These are phyloP conservation scores for Vinca minor DNA, from an alignment of 257 asterid species.

Conservation along the genomic window DNA sequence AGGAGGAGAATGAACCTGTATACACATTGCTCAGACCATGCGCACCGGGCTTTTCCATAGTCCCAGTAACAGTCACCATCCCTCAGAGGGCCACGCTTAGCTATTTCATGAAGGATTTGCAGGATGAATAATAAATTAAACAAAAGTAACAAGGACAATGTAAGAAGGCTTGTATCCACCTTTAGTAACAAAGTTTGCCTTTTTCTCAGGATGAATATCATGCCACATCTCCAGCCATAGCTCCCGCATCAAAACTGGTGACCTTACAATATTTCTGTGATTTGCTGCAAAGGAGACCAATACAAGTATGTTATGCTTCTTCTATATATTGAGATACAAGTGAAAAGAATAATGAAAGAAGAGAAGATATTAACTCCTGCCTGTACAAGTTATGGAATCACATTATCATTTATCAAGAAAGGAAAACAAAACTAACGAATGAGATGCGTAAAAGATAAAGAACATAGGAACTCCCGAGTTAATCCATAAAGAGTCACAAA, in stretches of 20 bases:
- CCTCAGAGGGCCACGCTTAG: conserved; percentile 90
- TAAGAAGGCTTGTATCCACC: conserved; percentile 29
- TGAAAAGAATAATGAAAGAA: too few relatives aligned
- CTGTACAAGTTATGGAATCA: background rate
- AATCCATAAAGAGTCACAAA: conserved; percentile 1
- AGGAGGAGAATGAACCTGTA: conserved; percentile 50
- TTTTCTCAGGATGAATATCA: conserved; percentile 84
- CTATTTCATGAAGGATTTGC: conserved; percentile 28
- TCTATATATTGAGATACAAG: background rate
- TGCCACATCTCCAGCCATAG: conserved; percentile 99
- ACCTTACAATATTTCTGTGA: conserved; percentile 91
- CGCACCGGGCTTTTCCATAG: conserved; percentile 96
- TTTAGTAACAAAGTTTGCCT: conserved; percentile 72
- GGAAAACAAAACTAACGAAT: background rate
- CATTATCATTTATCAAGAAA: background rate
- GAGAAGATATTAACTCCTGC: background rate
- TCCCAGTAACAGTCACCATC: conserved; percentile 99
- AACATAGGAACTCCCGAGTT: background rate
- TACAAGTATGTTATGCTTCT: background rate
- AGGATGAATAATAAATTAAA: conserved; percentile 6
- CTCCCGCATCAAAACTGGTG: conserved; percentile 88
- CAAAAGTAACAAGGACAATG: background rate
- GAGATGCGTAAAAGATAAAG: background rate
- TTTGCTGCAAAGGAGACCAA: conserved; percentile 54
- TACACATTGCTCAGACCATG: conserved; percentile 93